A percentile compares a stretch with the other conserved stretches of the same genome.
These are phyloP conservation scores for Ogataea henricii DNA, from an alignment of 805 yeast genomes.

Conservation along the genomic window DNA sequence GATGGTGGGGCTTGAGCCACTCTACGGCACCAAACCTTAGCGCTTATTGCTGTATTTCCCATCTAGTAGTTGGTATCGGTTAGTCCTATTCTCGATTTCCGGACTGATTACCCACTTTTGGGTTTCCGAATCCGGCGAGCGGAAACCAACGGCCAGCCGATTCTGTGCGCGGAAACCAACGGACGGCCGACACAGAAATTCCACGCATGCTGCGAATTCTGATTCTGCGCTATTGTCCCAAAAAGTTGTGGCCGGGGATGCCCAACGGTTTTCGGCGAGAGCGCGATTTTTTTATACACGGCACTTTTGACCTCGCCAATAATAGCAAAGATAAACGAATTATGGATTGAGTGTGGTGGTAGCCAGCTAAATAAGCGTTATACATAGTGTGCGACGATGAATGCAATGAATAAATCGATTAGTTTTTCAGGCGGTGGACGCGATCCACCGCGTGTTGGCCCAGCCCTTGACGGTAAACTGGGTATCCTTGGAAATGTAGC, in stretches of 20 bases:
- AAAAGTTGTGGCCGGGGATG: constrained; percentile 2
- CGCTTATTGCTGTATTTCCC: too few species aligned
- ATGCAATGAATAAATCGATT: constrained; percentile 1
- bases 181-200: constrained; percentile 1
- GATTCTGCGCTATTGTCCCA: constrained; percentile 3
- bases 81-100: not conserved
- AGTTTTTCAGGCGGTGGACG: constrained; percentile 9
- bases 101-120: not conserved
- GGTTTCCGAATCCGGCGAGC: not conserved
- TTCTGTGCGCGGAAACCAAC: not conserved
- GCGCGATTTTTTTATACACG: not conserved
- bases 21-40: too few species aligned
- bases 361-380: not conserved
- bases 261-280: constrained; percentile 1
- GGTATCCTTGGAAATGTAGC: constrained; percentile 26
- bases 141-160: too few species aligned
- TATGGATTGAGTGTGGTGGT: not conserved
- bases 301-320: not conserved
- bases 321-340: not conserved
- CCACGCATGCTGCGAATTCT: not conserved
- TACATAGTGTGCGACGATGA: not conserved
- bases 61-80: too few species aligned
- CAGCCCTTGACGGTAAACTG: constrained; percentile 56
- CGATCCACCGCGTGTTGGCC: constrained; percentile 48
- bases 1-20: too few species aligned